phyloP scores from a whole-genome alignment of 345 rosid genomes.

The Litchi chinensis region DNA sequence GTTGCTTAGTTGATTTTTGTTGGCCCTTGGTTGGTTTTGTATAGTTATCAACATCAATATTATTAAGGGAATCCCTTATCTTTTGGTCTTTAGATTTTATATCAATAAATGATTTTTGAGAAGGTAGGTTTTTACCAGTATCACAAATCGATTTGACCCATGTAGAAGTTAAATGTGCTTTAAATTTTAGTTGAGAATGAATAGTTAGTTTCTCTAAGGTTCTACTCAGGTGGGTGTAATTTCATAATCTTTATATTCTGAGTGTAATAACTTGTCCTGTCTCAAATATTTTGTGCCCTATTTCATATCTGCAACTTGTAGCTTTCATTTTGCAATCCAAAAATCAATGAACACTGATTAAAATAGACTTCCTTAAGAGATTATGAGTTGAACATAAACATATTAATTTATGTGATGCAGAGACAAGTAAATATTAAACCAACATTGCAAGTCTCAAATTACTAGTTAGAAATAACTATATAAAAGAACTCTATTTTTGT shows the following conservation, averaged over 20 bases:
- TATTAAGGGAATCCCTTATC: background rate
- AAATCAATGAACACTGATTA: slow-evolving; percentile 1
- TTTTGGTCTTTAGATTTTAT: background rate
- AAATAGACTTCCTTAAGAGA: background rate
- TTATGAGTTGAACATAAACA: background rate
- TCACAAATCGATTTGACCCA: slow-evolving; percentile 69
- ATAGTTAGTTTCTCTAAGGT: slow-evolving; percentile 47
- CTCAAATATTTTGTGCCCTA: background rate
- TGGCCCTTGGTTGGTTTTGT: too few species aligned
- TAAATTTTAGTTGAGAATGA: slow-evolving; percentile 64
- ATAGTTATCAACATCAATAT: slow-evolving; percentile 15
- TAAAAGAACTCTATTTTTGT: too few species aligned
- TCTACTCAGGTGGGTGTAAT: slow-evolving; percentile 38
- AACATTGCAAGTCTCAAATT: too few species aligned
- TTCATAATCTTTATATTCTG: slow-evolving; percentile 18
- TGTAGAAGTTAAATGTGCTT: slow-evolving; percentile 53
- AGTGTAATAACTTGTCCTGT: background rate
- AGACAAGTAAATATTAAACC: background rate
- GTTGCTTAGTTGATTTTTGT: too few species aligned
- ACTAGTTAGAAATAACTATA: too few species aligned
- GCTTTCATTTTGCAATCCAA: slow-evolving; percentile 1
- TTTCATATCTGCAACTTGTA: slow-evolving; percentile 20
- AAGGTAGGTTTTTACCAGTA: slow-evolving; percentile 41
- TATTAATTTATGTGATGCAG: background rate
- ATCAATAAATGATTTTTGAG: slow-evolving; percentile 13